Evolutionary conservation across 1,284 basidiomycete genomes (phyloP).

Genomic region (Apiotrichum laibachii): DNA sequence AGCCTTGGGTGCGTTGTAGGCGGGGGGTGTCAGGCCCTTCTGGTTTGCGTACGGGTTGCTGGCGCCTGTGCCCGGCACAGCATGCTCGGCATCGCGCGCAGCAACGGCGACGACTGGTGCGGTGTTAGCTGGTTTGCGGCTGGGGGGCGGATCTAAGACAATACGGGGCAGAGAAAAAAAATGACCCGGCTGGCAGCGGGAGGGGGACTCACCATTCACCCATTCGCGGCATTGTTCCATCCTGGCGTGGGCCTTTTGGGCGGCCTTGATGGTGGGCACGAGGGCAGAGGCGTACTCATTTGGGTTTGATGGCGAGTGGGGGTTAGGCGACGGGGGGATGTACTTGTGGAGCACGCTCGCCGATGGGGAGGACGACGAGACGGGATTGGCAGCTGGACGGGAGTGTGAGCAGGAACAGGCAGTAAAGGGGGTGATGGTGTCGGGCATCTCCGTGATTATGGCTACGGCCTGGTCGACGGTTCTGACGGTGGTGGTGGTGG

Average conservation of each 20-base stretch:
- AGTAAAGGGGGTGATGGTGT: background rate
- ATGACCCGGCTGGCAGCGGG: too few relatives aligned
- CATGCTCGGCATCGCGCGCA: constrained; percentile 9
- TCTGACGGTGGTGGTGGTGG: background rate
- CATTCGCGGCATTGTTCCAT: constrained; percentile 16
- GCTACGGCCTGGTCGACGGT: background rate
- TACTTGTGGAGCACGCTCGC: background rate
- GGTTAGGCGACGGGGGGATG: background rate
- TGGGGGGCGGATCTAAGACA: too few relatives aligned
- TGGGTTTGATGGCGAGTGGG: background rate
- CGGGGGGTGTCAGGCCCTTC: too few relatives aligned
- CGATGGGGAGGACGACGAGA: background rate
- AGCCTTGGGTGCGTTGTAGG: too few relatives aligned
- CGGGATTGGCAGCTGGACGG: background rate
- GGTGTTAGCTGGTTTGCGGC: too few relatives aligned
- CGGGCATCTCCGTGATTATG: background rate
- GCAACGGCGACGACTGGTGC: constrained; percentile 12
- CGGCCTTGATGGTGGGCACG: constrained; percentile 1
- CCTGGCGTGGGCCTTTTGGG: constrained; percentile 2
- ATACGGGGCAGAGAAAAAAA: background rate
- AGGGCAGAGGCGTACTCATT: background rate
- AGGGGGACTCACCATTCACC: constrained; percentile 12
- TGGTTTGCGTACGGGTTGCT: background rate
- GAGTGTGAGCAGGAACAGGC: constrained; percentile 4
- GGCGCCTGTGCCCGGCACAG: background rate